Conservation (phyloP, 2,329 filamentous ascomycete genomes). For the Bipolaris cookei region DNA sequence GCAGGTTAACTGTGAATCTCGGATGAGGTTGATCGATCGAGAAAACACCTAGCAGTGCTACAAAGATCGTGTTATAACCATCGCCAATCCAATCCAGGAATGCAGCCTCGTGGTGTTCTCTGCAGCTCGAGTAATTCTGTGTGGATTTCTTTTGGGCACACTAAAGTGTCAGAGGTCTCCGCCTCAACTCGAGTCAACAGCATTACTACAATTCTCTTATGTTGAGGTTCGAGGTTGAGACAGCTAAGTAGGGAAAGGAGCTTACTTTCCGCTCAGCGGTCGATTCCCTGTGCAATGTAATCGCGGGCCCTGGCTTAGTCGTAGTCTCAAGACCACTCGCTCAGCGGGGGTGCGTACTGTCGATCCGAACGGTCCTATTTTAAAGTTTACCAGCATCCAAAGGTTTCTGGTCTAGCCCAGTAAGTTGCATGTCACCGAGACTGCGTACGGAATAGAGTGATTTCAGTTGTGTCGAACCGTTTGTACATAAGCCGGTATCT, state of each 20-base stretch:
- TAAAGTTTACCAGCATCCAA: not conserved
- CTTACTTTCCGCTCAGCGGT: not conserved
- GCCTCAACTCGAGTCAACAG: not conserved
- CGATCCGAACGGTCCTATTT: slow-evolving; percentile 10
- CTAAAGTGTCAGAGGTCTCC: not conserved
- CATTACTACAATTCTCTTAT: not conserved
- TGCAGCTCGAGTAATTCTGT: not conserved
- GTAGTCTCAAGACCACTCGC: not conserved
- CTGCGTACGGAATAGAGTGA: not conserved
- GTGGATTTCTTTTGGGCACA: not conserved
- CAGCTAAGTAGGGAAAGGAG: not conserved
- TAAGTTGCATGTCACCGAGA: slow-evolving; percentile 1
- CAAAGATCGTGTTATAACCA: not conserved
- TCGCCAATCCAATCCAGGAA: not conserved
- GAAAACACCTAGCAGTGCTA: not conserved
- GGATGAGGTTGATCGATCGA: not conserved
- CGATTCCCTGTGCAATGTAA: slow-evolving; percentile 1
- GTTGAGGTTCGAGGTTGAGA: not conserved
- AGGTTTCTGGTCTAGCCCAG: not conserved
- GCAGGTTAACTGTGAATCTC: not conserved
- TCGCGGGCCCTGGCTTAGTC: not conserved
- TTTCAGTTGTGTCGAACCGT: not conserved
- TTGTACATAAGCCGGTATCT: not conserved
- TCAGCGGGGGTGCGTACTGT: slow-evolving; percentile 2
- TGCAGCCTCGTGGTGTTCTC: not conserved